These are phyloP conservation scores for Arthrobotrys megalospora DNA, from an alignment of 2,329 filamentous ascomycete genomes.

Conservation along the genomic window DNA sequence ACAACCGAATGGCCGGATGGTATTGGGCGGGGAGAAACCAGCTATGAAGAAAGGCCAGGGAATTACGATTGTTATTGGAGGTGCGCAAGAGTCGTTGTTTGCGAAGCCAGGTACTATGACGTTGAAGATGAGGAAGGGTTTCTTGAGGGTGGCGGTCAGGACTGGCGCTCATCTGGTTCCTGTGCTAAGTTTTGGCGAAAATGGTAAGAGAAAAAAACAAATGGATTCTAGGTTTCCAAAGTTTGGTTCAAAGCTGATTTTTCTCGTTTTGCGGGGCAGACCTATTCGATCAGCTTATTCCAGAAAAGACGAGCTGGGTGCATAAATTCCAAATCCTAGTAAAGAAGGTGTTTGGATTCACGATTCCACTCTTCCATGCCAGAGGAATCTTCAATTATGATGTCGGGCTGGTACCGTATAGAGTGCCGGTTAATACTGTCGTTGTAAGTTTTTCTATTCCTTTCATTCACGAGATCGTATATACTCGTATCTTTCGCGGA, in stretches of 20 bases:
- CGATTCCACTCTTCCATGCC: slow-evolving; percentile 89
- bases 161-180: slow-evolving; percentile 95
- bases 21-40: slow-evolving; percentile 84
- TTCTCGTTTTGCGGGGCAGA: slow-evolving; percentile 27
- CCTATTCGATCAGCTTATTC: slow-evolving; percentile 89
- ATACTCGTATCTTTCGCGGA: slow-evolving; percentile 71
- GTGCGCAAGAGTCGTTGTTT: slow-evolving; percentile 91
- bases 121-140: slow-evolving; percentile 85
- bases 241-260: slow-evolving; percentile 26
- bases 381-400: slow-evolving; percentile 95
- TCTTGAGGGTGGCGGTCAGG: slow-evolving; percentile 91
- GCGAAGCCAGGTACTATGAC: slow-evolving; percentile 83
- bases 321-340: slow-evolving; percentile 86
- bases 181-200: slow-evolving; percentile 93
- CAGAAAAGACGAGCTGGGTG: slow-evolving; percentile 81
- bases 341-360: slow-evolving; percentile 91
- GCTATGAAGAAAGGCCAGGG: slow-evolving; percentile 65
- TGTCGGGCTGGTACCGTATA: slow-evolving; percentile 94
- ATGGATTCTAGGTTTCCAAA: neutral
- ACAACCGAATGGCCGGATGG: neutral
- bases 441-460: slow-evolving; percentile 38
- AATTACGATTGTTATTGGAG: slow-evolving; percentile 95
- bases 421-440: slow-evolving; percentile 87
- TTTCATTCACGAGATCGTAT: neutral
- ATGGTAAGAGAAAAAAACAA: slow-evolving; percentile 72